Conservation (phyloP, 441 rosid species). For the Hura crepitans region DNA sequence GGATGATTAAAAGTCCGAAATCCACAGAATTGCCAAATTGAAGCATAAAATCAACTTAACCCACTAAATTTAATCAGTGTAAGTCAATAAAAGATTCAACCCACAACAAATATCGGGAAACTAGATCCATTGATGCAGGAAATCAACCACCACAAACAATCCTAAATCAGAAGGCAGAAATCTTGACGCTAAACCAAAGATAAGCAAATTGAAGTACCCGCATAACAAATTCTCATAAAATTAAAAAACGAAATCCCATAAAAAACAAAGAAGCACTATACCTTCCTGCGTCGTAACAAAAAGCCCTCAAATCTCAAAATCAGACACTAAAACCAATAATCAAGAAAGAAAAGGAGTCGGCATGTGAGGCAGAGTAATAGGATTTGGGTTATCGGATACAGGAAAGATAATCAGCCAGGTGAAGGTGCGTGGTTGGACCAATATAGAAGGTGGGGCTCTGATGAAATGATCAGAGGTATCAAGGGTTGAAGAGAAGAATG, state of each 20-base stretch:
- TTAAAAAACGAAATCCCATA: background rate
- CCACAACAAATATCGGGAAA: background rate
- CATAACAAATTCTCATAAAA: background rate
- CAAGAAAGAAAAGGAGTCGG: background rate
- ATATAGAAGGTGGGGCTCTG: conserved; percentile 11
- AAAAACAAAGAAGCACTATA: conserved; percentile 3
- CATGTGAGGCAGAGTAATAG: background rate
- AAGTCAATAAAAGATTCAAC: background rate
- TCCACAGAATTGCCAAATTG: background rate
- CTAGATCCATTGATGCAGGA: background rate
- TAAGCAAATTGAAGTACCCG: background rate
- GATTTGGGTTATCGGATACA: background rate
- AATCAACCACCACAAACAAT: background rate
- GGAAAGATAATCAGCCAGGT: conserved; percentile 26
- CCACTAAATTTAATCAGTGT: background rate
- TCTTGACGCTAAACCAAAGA: background rate
- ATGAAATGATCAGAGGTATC: conserved; percentile 3
- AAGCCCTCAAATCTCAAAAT: conserved; percentile 12
- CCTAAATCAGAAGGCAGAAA: background rate
- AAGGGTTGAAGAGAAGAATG: conserved; percentile 1
- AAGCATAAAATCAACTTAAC: background rate
- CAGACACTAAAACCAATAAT: background rate
- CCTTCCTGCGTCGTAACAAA: conserved; percentile 18
- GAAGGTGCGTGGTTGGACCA: conserved; percentile 22
- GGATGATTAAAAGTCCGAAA: background rate